phyloP scores from a whole-genome alignment of 2,329 filamentous ascomycete species.

The Aspergillus phoenicis region DNA sequence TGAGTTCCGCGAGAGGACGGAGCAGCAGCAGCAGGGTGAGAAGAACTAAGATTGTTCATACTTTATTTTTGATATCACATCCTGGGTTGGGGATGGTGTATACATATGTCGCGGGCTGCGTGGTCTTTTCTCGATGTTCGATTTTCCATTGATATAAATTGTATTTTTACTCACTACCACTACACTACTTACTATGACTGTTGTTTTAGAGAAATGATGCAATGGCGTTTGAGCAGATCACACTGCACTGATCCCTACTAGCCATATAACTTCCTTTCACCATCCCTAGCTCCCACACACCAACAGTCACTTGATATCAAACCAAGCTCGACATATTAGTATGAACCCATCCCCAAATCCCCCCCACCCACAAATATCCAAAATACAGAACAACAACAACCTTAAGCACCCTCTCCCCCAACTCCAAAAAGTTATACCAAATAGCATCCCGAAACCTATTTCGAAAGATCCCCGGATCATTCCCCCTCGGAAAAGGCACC shows the following conservation, averaged over 20 bases:
- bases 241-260: neutral
- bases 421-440: too few relatives aligned
- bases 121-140: neutral
- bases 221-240: conserved; percentile 24
- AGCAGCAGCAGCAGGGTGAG: conserved; percentile 9
- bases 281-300: too few relatives aligned
- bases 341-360: too few relatives aligned
- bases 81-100: conserved; percentile 9
- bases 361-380: too few relatives aligned
- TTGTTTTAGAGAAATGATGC: conserved; percentile 16
- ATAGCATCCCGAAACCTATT: too few relatives aligned
- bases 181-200: conserved; percentile 1
- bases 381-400: too few relatives aligned
- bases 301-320: too few relatives aligned
- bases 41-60: conserved; percentile 10
- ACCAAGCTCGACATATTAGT: too few relatives aligned
- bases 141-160: conserved; percentile 18
- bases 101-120: conserved; percentile 4
- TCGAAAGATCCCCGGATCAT: conserved; percentile 23
- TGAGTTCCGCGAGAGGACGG: conserved; percentile 29
- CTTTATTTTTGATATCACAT: conserved; percentile 16
- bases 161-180: conserved; percentile 28
- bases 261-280: too few relatives aligned
- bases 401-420: too few relatives aligned
- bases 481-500: conserved; percentile 38